Evolutionary conservation across 73 alveolate genomes (phyloP), one percentile per base, ranked within the genome.

Genomic region (Halteria grandinella): DNA sequence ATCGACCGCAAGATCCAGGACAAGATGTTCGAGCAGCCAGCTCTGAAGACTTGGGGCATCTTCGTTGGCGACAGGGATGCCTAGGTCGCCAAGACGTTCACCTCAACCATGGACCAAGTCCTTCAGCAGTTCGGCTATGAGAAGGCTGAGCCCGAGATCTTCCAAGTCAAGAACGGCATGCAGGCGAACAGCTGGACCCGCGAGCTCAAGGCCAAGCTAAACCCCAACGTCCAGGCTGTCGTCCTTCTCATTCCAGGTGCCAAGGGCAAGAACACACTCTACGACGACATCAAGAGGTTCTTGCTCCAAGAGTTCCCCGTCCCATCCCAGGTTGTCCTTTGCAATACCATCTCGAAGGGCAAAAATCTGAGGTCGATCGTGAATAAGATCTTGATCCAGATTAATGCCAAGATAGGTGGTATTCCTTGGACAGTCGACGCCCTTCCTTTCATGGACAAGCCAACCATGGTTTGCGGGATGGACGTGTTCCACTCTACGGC

Each of bases 391-490:
- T 55, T 96, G 64, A 90, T 94, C 57, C 93, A 96, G 83, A 91
- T 96, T 5, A 86, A 89, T 59, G 99, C 99, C 25, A 96, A 96
- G 62, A 79, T 82, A 21, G 98, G 98, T 31, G 98, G 98, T 34
- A 87, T 85, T 47, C 99, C 99, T 33, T 96, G 99, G 99, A 92
- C 97, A 45, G 92, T 96, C 6, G 94, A 89, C 55, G 83, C 70
- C 62, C 69, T 96, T 44, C 98, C 98, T 37, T 87, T 96, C 45
- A 58, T 83, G 54, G 89, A 89, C 52, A 51, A 72, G 57, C 95
- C 97, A 45, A 91, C 98, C 1, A 95, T 95, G 97, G 63, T 93
- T 2, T 82, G 91, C 41, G 96, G 98, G 0, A 87, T 89, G 63
- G 95, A 90, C 52, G 87, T 83, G 6, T 89, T 89, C 88, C 81